A percentile compares a stretch with the other conserved stretches of the same genome.
Conservation (phyloP, 768 basidiomycete genomes). For the Xerocomellus amylosporus region DNA sequence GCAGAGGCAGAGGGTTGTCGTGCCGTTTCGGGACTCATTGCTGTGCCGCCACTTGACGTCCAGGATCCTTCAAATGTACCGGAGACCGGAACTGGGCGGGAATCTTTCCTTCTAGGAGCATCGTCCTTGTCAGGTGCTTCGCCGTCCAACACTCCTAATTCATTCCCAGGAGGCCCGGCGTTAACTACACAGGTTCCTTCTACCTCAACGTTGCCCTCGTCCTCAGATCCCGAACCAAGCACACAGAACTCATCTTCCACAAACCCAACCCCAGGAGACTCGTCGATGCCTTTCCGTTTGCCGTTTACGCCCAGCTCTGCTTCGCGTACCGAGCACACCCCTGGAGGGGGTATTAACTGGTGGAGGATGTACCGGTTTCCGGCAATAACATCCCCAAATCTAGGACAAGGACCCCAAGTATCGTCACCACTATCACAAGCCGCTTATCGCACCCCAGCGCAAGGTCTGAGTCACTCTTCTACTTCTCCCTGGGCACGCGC, state of each 20-base stretch:
- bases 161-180: constrained; percentile 1
- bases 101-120: constrained; percentile 14
- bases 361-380: constrained; percentile 85
- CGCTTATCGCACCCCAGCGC: constrained; percentile 13
- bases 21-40: constrained; percentile 20
- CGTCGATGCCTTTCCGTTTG: constrained; percentile 32
- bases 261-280: constrained; percentile 12
- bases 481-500: constrained; percentile 16
- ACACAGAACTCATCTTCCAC: background rate
- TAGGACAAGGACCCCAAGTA: constrained; percentile 15
- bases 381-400: constrained; percentile 48
- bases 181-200: background rate
- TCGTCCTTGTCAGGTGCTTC: constrained; percentile 6
- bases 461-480: constrained; percentile 22
- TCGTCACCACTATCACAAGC: constrained; percentile 27
- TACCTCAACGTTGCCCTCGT: background rate
- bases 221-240: background rate
- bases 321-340: constrained; percentile 37
- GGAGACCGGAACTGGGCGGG: constrained; percentile 6
- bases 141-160: constrained; percentile 8
- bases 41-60: constrained; percentile 22
- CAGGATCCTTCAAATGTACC: constrained; percentile 26
- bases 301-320: constrained; percentile 31
- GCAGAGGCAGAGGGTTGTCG: constrained; percentile 15
- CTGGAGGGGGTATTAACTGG: constrained; percentile 62